Evolutionary conservation across 148 eudicot species (phyloP), one percentile per base, ranked within the genome.

Genomic region (Rhododendron vialii): DNA sequence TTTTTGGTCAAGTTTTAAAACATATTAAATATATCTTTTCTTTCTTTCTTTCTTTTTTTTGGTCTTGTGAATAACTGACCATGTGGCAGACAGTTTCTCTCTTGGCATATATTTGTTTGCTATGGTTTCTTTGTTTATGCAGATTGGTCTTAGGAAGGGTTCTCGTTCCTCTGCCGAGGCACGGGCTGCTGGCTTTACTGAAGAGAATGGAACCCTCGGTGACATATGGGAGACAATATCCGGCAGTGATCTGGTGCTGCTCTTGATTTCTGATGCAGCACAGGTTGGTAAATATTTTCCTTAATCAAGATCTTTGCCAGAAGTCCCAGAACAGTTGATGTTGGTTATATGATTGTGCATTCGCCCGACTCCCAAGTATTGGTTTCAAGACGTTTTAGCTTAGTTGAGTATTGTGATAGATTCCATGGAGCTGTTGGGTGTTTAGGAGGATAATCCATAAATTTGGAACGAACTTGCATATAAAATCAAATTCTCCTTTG

Each of bases 71-170:
- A 33, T 53, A 20, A 13, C 65, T 84, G 4, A 30, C 75, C 14
- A 36, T 24, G 38, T 17, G 7, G 81, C 7, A 51, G 63, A 15
- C 38, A 8, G 3, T 24, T 53, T 74, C n/a, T 75, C 78, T 85
- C 57, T 59, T 65, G 82, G 26, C 48, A 41, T 22, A 14, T 14
- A 7, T 33, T 75, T 2, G 38, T 4, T 63, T 63, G 18, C 33
- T 17, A 38, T 43, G 30, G 85, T 63, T 82, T 38, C 35, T 79
- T 85, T 43, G 35, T 83, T 71, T 6, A 53, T 84, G 71, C 88
- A 96, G 99, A 94, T 96, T 89, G 99, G 99, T 82, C 93, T 97
- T 50, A 93, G 99, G 84, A 97, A 94, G 88, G 98, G 99, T 83
- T 97, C 99, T 89, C 86, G 94, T 80, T 97, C 99, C 63, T 93